Base-by-base conservation (phyloP, 495 filamentous ascomycete species). In the Cudoniella acicularis region DNA sequence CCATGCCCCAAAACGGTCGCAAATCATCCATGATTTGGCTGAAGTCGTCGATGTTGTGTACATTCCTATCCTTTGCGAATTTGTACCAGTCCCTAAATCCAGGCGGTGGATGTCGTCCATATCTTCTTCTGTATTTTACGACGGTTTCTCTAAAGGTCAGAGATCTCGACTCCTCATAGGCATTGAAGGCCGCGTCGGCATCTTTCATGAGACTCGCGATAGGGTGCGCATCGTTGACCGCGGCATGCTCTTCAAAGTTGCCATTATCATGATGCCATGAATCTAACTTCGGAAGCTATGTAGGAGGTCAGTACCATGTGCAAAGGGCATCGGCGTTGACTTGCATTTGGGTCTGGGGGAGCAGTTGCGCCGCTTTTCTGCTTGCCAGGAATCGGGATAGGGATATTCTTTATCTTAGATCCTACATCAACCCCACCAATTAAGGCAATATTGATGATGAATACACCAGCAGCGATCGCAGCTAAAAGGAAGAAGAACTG, bases 21-120 rank as follows among this genome's bases (percentile, higher is more conserved):
- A 88, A 67, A 64, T 90, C 86, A 50, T 84, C 82, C 60, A 81
- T 79, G 27, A 76, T 72, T 1, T 56, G 64, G 70, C 90, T 86
- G 59, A 86, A 92, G 50, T 92, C 87, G 62, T 92, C 88, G 63
- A 90, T 84, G 10, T 90, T 70, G 1, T 81, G 74, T 0, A 87
- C 85, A 2, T 76, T 70, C 57, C 79, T 78, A 16, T 63, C 72
- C 11, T 70, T 77, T 2, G 88, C 86, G 64, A 83, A 90, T 41
- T 83, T 69, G 61, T 83, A 88, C 88, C 88, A 91, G 54, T 75
- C 64, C 51, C 83, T 75, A 56, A 87, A 87, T 25, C 81, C 73
- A 0, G 78, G 72, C 57, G 84, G 84, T n/a, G 84, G 84, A 1
- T 73, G 69, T 13, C 77, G 67, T 0, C 69, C 61, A 57, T 86